A percentile compares a stretch with the other conserved stretches of the same genome.
Conservation (phyloP, 306 rosid species). For the Luffa acutangula region DNA sequence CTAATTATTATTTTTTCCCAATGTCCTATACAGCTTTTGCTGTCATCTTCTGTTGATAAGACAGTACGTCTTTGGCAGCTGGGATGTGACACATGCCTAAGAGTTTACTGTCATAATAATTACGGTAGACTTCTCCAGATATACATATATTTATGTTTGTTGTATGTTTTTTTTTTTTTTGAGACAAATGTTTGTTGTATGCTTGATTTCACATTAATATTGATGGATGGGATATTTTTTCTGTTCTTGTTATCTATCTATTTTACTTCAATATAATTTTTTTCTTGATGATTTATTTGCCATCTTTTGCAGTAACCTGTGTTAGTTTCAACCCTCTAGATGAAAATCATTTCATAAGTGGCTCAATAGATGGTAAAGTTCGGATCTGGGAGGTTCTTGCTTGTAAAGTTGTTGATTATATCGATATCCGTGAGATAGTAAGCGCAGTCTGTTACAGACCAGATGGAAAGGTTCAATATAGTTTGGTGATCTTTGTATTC, state of each 20-base stretch:
- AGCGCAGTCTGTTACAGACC: constrained; percentile 79
- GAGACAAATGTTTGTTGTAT: neutral
- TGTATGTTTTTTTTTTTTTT: constrained; percentile 1
- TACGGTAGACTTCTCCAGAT: constrained; percentile 42
- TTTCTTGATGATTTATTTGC: constrained; percentile 12
- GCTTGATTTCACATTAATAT: constrained; percentile 15
- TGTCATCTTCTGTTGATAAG: constrained; percentile 77
- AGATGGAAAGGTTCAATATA: constrained; percentile 53
- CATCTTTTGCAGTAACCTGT: constrained; percentile 63
- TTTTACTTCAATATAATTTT: neutral
- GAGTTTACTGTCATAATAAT: constrained; percentile 62
- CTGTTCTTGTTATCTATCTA: neutral
- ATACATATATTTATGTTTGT: neutral
- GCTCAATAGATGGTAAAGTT: constrained; percentile 93
- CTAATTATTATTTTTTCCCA: neutral
- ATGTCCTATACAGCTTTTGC: constrained; percentile 46
- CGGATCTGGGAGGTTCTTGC: constrained; percentile 78
- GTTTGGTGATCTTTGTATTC: neutral
- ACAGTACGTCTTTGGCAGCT: constrained; percentile 87
- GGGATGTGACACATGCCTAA: constrained; percentile 46
- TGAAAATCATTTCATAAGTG: constrained; percentile 70
- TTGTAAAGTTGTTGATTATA: constrained; percentile 72
- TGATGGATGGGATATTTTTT: neutral
- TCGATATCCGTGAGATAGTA: constrained; percentile 71
- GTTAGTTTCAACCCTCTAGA: constrained; percentile 70